Conservation (phyloP, 2,329 filamentous ascomycete species). For the Stagonosporopsis tanaceti region DNA sequence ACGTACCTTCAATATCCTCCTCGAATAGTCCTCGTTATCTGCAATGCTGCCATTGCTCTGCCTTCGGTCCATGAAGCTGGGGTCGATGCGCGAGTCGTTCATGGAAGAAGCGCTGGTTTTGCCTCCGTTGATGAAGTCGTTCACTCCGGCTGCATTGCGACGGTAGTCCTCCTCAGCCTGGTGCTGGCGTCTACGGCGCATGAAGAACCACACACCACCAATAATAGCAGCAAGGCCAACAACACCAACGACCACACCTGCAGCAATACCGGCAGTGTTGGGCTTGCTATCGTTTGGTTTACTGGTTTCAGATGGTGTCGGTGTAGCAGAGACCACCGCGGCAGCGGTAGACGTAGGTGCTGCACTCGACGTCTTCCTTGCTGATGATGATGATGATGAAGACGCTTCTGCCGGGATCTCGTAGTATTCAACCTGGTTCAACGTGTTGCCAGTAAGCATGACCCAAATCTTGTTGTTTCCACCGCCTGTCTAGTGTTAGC, state of each 20-base stretch:
- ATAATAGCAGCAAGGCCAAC: slow-evolving; percentile 71
- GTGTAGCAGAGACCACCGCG: slow-evolving; percentile 43
- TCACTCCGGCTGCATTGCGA: slow-evolving; percentile 80
- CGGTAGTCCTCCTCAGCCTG: slow-evolving; percentile 86
- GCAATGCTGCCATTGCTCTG: slow-evolving; percentile 96
- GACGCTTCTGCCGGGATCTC: slow-evolving; percentile 29
- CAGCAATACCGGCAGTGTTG: slow-evolving; percentile 86
- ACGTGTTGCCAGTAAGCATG: slow-evolving; percentile 59
- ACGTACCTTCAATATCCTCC: slow-evolving; percentile 88
- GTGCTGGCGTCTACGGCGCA: slow-evolving; percentile 77
- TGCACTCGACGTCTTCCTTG: slow-evolving; percentile 26
- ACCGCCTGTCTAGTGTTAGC: slow-evolving; percentile 60
- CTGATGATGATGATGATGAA: slow-evolving; percentile 23
- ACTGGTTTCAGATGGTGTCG: slow-evolving; percentile 49
- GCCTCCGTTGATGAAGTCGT: slow-evolving; percentile 71
- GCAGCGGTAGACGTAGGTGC: slow-evolving; percentile 24
- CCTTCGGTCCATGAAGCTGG: slow-evolving; percentile 79
- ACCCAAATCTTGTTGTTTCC: slow-evolving; percentile 62
- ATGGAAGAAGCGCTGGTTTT: slow-evolving; percentile 73
- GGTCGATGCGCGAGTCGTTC: slow-evolving; percentile 85
- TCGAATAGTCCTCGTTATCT: slow-evolving; percentile 95
- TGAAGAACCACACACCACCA: slow-evolving; percentile 75
- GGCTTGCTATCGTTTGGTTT: slow-evolving; percentile 45
- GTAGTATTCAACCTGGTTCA: slow-evolving; percentile 49
- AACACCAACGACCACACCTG: slow-evolving; percentile 85